These are phyloP conservation scores for Tausonia pullulans DNA, from an alignment of 1,284 basidiomycete species.

Conservation along the genomic window DNA sequence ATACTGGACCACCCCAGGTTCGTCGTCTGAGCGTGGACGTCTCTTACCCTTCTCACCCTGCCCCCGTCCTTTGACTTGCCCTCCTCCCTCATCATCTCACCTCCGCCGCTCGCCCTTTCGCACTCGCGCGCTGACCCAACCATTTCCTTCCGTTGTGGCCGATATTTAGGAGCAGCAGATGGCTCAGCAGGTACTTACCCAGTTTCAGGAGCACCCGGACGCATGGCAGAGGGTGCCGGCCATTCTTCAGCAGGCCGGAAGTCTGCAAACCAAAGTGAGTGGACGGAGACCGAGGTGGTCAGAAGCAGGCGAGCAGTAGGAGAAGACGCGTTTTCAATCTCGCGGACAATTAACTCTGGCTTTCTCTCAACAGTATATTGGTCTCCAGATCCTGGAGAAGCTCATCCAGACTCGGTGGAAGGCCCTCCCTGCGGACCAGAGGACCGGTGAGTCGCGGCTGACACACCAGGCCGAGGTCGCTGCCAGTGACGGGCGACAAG, in stretches of 20 bases:
- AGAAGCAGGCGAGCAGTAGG: too few relatives aligned
- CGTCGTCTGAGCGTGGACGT: slow-evolving; percentile 22
- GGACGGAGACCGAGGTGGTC: too few relatives aligned
- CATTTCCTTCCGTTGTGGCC: background rate
- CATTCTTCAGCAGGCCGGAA: slow-evolving; percentile 74
- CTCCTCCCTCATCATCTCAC: background rate
- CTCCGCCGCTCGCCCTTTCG: slow-evolving; percentile 17
- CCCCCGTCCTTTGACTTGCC: background rate
- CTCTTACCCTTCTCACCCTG: background rate
- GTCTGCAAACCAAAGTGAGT: slow-evolving; percentile 80
- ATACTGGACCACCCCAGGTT: slow-evolving; percentile 63
- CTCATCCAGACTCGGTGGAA: slow-evolving; percentile 93
- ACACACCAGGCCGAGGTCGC: background rate
- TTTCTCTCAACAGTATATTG: slow-evolving; percentile 59
- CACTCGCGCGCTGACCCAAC: background rate
- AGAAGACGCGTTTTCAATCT: too few relatives aligned
- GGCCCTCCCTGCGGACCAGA: slow-evolving; percentile 83
- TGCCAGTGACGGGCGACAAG: too few relatives aligned
- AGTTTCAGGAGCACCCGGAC: slow-evolving; percentile 96
- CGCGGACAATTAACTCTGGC: too few relatives aligned
- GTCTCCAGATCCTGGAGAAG: slow-evolving; percentile 87
- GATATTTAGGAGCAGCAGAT: slow-evolving; percentile 63
- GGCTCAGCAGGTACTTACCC: slow-evolving; percentile 80
- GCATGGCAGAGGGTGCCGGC: slow-evolving; percentile 96
- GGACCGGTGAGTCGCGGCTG: slow-evolving; percentile 51